Evolutionary conservation across 352 stramenopile genomes (phyloP).

Genomic region (Pythium chondricola): DNA sequence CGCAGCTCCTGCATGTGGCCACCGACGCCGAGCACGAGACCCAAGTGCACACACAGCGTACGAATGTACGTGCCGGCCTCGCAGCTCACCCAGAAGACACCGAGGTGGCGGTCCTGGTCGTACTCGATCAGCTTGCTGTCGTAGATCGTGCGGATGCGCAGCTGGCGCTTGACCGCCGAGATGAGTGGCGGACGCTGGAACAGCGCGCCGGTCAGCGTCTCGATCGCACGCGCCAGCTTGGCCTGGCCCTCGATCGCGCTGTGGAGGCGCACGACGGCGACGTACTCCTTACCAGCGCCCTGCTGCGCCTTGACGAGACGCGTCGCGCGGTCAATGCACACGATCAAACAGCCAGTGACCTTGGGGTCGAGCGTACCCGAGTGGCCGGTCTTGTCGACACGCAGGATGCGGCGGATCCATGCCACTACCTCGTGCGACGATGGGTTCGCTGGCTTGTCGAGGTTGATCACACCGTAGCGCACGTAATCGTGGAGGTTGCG

Average conservation of each 20-base stretch:
- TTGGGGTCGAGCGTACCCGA: conserved; percentile 99
- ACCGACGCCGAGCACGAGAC: conserved; percentile 95
- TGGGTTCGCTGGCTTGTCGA: conserved; percentile 99
- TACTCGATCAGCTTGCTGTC: conserved; percentile 99
- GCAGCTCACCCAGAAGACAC: conserved; percentile 96
- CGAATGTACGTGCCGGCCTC: conserved; percentile 99
- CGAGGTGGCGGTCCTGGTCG: conserved; percentile 96
- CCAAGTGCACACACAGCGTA: conserved; percentile 99
- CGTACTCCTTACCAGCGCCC: conserved; percentile 99
- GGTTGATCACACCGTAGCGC: conserved; percentile 99
- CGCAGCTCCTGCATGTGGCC: conserved; percentile 99
- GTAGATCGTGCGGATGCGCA: conserved; percentile 99
- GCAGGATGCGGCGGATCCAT: conserved; percentile 99
- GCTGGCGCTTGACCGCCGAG: conserved; percentile 98
- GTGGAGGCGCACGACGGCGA: conserved; percentile 98
- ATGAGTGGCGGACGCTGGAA: conserved; percentile 99
- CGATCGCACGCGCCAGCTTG: conserved; percentile 93
- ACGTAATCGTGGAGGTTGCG: conserved; percentile 97
- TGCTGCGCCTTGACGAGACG: conserved; percentile 89
- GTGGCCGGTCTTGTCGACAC: conserved; percentile 99
- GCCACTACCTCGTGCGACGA: conserved; percentile 99
- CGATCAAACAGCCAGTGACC: conserved; percentile 99
- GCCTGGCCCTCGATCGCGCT: conserved; percentile 90
- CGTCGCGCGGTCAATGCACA: conserved; percentile 99
- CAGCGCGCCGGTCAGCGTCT: conserved; percentile 98